Evolutionary conservation across 1,284 basidiomycete genomes (phyloP), one percentile per base, ranked within the genome.

Genomic region (Ustilago loliicola): DNA sequence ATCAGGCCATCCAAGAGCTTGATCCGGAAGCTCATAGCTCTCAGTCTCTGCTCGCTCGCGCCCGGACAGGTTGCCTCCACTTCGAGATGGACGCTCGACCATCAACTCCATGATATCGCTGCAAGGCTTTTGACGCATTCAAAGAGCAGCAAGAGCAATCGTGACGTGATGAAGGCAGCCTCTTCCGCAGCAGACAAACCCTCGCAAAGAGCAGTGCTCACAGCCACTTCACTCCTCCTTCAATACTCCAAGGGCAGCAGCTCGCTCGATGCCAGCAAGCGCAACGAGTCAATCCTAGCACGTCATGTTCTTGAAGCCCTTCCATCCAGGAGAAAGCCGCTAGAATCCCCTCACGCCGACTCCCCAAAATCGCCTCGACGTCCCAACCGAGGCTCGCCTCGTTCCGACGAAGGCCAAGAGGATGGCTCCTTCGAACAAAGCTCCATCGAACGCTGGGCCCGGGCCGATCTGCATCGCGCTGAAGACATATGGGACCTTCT

Each of bases 401-500:
- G n/a, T 7, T 58, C 51, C 40, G 57, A 60, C 32, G 38, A 60
- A 15, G 38, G 60, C 58, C 60, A 61, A 10, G 32, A 60, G 3
- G 71, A 66, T 11, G 63, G 42, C 29, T 62, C 66, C 6, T 56
- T 66, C 30, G 71, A 72, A 6, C 51, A 47, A 29, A 73, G 65
- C 58, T 30, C 66, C 13, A 61, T 74, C 54, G 60, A 66, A 17
- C 56, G 52, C 8, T 78, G 76, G 76, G 34, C 68, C 3, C 51
- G 57, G 21, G 38, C 67, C n/a, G 30, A 63, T 9, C 50, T 78
- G 5, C 34, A 40, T 3, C 19, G 13, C 3, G 67, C 72, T 19
- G 68, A 71, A 19, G 72, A 78, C n/a, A 54, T 74, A 1, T 78
- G 76, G 76, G 76, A 71, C 36, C 48, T 78, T 21, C 65, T 78